Base-by-base conservation (phyloP, 2,329 filamentous ascomycete species). In the Apiospora malaysiana region DNA sequence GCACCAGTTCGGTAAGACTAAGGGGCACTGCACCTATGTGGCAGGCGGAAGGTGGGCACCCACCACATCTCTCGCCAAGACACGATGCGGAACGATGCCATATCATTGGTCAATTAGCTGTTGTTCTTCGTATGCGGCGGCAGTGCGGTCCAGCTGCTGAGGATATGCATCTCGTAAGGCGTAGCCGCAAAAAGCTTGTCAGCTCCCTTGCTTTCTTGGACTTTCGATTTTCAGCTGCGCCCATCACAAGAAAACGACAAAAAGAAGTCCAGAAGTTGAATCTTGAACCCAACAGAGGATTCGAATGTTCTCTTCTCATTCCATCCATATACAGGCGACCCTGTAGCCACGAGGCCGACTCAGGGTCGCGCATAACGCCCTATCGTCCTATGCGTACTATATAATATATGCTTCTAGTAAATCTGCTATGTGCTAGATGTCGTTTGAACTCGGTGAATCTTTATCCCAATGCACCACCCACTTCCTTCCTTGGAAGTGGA, bases 321-420 rank as follows among this genome's bases (percentile, higher is more conserved):
- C 56, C 27, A 63, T 63, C 56, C 27, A 63, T 40, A 5, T 63
- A 63, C 56, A 59, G 21, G 32, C 8, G 27, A n/a, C 51, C 51
- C 18, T 37, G 27, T 37, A 21, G 51, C 51, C 51, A 12, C 7
- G 23, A 37, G 51, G 21, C 25, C 7, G 51, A 27, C 25, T 18
- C 51, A 59, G 51, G 51, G 51, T 37, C 27, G 27, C 51, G 51
- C 51, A 59, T 40, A 40, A 23, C 18, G 56, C 37, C 32, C 16
- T 63, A 40, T 16, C 56, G 32, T 63, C 56, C 56, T 63, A 40
- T 63, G 56, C 56, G 56, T 63, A 63, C 56, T 63, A 63, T 40
- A 37, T 63, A 40, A n/a, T 14, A 63, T 14, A 63, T 63, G 32
- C 32, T 23, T 40, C 18, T 37, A 40, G 32, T 14, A 23, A n/a